Evolutionary conservation across 352 stramenopile genomes (phyloP), one percentile per base, ranked within the genome.

Genomic region (Phytophthora citricola): DNA sequence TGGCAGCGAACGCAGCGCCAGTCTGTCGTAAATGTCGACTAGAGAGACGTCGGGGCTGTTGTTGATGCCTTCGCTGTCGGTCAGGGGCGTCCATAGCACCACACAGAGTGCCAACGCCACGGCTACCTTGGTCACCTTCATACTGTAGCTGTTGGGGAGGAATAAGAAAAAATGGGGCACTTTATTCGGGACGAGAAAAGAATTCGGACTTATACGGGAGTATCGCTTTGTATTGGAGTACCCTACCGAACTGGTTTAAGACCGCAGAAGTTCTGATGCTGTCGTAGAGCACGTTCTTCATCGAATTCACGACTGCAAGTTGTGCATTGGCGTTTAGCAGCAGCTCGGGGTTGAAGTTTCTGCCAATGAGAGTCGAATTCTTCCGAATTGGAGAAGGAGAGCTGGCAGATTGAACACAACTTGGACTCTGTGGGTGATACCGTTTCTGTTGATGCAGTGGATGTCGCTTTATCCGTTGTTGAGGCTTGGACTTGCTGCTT

Each of bases 191-290:
- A 17, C 8, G 22, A 29, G 27, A n/a, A 47, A 26, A 26, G 0
- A 26, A 27, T 9, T 34, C 29, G 39, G 12, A 58, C 45, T 44
- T 64, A 49, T 22, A 43, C 26, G 48, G 17, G 48, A 40, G 17
- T 20, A 20, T 20, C 17, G 17, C 17, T 20, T 20, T 9, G 9
- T n/a, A 8, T 43, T 48, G 22, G 10, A 32, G 31, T 36, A 36
- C 31, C 9, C 31, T 36, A 36, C 10, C 10, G 31, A 43, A 20
- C 38, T 55, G 0, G 27, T 52, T 65, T 57, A 12, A 22, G 12
- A 10, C 32, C 53, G 52, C 85, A 93, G 36, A 91, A 92, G 63
- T 93, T 93, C 53, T 87, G 79, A 54, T 93, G 85, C 50, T 93
- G 85, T 46, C 83, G 85, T 26, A 93, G 58, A 3, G 85, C 85